These are phyloP conservation scores for Plasmodium billcollinsi DNA, from an alignment of 169 alveolate species.

Conservation along the genomic window DNA sequence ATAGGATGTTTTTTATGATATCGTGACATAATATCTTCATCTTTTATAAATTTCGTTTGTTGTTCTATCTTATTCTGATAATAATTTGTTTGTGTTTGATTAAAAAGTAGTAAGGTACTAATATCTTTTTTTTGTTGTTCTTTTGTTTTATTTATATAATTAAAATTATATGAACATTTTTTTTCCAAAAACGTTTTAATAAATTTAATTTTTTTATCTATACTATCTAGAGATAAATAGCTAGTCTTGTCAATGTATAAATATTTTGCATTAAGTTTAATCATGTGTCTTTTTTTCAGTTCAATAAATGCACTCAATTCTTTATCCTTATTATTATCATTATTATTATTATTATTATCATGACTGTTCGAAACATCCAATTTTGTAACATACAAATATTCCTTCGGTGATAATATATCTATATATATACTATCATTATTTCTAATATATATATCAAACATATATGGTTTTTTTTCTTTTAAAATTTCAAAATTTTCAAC, in stretches of 20 bases:
- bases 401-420: constrained; percentile 14
- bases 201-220: constrained; percentile 30
- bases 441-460: constrained; percentile 51
- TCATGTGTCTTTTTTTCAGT: constrained; percentile 66
- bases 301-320: constrained; percentile 40
- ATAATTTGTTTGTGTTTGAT: background rate
- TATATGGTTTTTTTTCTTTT: constrained; percentile 47
- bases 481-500: constrained; percentile 41
- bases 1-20: background rate
- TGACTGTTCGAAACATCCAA: too few species aligned
- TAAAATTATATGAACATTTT: constrained; percentile 22
- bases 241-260: constrained; percentile 13
- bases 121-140: constrained; percentile 18
- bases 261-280: constrained; percentile 17
- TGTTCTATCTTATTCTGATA: background rate
- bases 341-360: too few species aligned
- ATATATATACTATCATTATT: constrained; percentile 20
- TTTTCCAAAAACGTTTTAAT: constrained; percentile 20
- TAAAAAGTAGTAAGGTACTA: background rate
- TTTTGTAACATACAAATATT: background rate
- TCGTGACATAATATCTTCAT: background rate
- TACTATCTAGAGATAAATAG: constrained; percentile 14
- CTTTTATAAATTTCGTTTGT: background rate
- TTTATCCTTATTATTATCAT: background rate
- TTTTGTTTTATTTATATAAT: background rate